Evolutionary conservation across 108 stramenopile genomes (phyloP), one percentile per base, ranked within the genome.

Genomic region (Skeletonema grethae): DNA sequence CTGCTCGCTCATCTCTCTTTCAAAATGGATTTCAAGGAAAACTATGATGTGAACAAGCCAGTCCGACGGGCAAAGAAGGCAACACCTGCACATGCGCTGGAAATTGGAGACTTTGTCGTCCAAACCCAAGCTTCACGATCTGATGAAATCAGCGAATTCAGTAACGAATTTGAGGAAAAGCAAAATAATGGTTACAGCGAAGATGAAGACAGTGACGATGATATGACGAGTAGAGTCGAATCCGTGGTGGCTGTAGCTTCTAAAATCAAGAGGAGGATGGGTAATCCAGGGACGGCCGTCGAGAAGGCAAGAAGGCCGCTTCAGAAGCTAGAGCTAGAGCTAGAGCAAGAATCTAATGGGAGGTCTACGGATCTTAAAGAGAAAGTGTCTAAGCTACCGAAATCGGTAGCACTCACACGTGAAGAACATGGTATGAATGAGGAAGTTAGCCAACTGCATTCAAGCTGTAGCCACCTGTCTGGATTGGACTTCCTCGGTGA

Each of bases 41-140:
- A 53, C 22, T 53, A n/a, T 53, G 7, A 53, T 53, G 50, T 22
- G 22, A 53, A 53, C 50, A 53, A 53, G 50, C 50, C 50, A 38
- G 10, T 38, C 50, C 9, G 50, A 22, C 50, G 20, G 20, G 18
- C 50, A 20, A 20, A 24, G 22, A 53, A 53, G 22, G 50, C 50
- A 53, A 1, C 20, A 9, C 41, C 1, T 43, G 10, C 38, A 39
- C 41, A 43, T 7, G 8, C 8, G n/a, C 22, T 53, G 2, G 22
- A 53, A 22, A 9, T 53, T 53, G 50, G 16, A 24, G 50, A 24
- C 22, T 20, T 53, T 15, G 50, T 53, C 18, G 46, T 48, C 46
- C 46, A 48, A 4, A 48, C 25, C 7, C 32, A 34, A 34, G 7
- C 50, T 8, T 9, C 22, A 22, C 8, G 22, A 9, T 53, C 50